A percentile compares a stretch with the other conserved stretches of the same genome.
Conservation (phyloP, 1,284 basidiomycete genomes). For the Microbotryum silenes-acaulis region DNA sequence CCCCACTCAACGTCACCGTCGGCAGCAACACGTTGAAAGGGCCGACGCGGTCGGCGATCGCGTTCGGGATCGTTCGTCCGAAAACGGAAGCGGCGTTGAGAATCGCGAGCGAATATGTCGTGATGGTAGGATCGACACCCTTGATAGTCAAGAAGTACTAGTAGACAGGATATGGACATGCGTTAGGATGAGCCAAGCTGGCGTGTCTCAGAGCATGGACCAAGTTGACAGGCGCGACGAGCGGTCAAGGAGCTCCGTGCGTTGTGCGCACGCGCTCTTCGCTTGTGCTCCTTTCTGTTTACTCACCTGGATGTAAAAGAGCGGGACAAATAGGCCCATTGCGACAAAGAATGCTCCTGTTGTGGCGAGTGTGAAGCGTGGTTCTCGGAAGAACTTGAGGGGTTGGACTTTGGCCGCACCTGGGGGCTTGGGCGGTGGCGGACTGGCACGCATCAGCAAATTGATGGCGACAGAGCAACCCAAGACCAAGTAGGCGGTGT, state of each 20-base stretch:
- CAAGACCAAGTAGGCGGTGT: conserved; percentile 15
- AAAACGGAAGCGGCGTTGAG: conserved; percentile 23
- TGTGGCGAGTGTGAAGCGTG: not conserved
- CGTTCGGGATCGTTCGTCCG: conserved; percentile 28
- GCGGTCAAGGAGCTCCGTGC: too few relatives aligned
- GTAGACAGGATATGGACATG: not conserved
- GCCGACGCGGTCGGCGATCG: conserved; percentile 11
- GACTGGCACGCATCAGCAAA: conserved; percentile 10
- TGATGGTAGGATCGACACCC: not conserved
- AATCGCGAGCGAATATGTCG: conserved; percentile 18
- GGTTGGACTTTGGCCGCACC: not conserved
- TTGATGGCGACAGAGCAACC: conserved; percentile 15
- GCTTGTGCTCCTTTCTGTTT: not conserved
- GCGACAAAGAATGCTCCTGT: conserved; percentile 1
- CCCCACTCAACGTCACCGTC: too few relatives aligned
- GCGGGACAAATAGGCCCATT: not conserved
- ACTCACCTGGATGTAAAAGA: not conserved
- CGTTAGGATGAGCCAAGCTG: too few relatives aligned
- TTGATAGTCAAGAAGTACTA: not conserved
- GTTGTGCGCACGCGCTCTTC: not conserved
- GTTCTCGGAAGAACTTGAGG: not conserved
- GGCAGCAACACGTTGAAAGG: not conserved
- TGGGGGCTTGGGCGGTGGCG: not conserved
- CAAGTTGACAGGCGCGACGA: not conserved
- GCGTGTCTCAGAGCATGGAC: not conserved